A percentile compares a stretch with the other conserved stretches of the same genome.
Conservation (phyloP, 148 eudicot species). For the Rhododendron vialii region DNA sequence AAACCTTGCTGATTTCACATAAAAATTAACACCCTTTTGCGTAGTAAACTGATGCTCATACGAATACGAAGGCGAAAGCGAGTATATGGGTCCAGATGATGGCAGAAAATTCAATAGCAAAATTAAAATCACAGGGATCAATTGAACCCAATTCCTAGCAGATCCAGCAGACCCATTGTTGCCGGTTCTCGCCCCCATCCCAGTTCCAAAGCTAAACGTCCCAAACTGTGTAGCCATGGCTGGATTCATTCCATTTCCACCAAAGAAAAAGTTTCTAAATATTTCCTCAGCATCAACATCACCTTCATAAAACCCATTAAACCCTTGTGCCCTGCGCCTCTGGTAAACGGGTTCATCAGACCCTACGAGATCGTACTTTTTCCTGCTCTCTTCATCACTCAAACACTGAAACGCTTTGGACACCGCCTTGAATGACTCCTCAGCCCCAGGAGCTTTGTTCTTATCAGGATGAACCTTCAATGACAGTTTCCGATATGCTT, state of each 20-base stretch:
- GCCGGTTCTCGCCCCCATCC: conserved; percentile 36
- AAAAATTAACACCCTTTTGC: conserved; percentile 45
- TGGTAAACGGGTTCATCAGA: conserved; percentile 42
- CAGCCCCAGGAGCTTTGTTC: conserved; percentile 53
- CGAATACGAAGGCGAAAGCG: conserved; percentile 28
- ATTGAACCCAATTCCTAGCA: conserved; percentile 31
- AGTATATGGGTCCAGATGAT: conserved; percentile 37
- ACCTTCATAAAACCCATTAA: conserved; percentile 44
- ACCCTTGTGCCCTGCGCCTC: conserved; percentile 29
- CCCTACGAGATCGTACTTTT: conserved; percentile 37
- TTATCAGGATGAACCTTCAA: conserved; percentile 62
- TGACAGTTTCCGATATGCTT: conserved; percentile 51
- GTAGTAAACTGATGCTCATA: conserved; percentile 29
- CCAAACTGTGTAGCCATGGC: conserved; percentile 34
- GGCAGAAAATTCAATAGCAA: conserved; percentile 48
- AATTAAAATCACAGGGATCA: conserved; percentile 42
- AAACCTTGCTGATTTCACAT: conserved; percentile 30
- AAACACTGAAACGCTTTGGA: conserved; percentile 56
- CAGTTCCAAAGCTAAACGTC: conserved; percentile 42
- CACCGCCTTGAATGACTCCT: conserved; percentile 52
- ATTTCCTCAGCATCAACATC: conserved; percentile 63
- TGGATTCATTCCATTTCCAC: conserved; percentile 59
- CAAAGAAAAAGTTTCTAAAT: conserved; percentile 56
- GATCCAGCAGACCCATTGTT: conserved; percentile 30
- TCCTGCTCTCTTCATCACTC: conserved; percentile 41